Evolutionary conservation across 208 protist genomes (phyloP).

Genomic region (Trypanosoma lewisi): DNA sequence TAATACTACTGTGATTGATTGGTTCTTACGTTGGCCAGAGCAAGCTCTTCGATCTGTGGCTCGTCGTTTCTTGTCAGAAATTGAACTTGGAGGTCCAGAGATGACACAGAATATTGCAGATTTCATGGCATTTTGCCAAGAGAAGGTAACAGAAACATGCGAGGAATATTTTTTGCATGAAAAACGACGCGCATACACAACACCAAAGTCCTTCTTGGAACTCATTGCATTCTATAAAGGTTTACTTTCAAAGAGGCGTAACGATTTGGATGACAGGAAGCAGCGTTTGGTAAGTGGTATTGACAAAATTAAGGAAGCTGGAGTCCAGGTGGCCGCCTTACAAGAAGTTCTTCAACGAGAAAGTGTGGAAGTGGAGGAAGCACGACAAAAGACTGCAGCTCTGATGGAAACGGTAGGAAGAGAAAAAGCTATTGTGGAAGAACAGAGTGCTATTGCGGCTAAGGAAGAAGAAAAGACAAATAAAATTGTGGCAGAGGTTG

Average conservation of each 20-base stretch:
- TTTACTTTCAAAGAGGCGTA: slow-evolving; percentile 92
- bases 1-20: slow-evolving; percentile 98
- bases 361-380: slow-evolving; percentile 94
- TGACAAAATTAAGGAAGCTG: slow-evolving; percentile 92
- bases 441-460: slow-evolving; percentile 92
- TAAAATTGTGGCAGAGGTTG: slow-evolving; percentile 93
- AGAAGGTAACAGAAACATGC: slow-evolving; percentile 92
- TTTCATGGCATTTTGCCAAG: slow-evolving; percentile 96
- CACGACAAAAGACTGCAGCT: slow-evolving; percentile 91
- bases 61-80: slow-evolving; percentile 89
- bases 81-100: slow-evolving; percentile 88
- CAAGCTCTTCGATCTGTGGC: slow-evolving; percentile 97
- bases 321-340: slow-evolving; percentile 88
- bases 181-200: slow-evolving; percentile 98
- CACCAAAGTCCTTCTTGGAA: slow-evolving; percentile 99
- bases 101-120: slow-evolving; percentile 88
- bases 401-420: slow-evolving; percentile 94
- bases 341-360: slow-evolving; percentile 90
- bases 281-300: slow-evolving; percentile 93
- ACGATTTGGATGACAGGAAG: slow-evolving; percentile 90
- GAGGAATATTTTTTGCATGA: slow-evolving; percentile 94
- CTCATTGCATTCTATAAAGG: slow-evolving; percentile 98
- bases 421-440: slow-evolving; percentile 95
- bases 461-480: slow-evolving; percentile 96
- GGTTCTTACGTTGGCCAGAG: slow-evolving; percentile 98